Conservation (phyloP, 352 stramenopile species). For the Halophytophthora polymorphica region DNA sequence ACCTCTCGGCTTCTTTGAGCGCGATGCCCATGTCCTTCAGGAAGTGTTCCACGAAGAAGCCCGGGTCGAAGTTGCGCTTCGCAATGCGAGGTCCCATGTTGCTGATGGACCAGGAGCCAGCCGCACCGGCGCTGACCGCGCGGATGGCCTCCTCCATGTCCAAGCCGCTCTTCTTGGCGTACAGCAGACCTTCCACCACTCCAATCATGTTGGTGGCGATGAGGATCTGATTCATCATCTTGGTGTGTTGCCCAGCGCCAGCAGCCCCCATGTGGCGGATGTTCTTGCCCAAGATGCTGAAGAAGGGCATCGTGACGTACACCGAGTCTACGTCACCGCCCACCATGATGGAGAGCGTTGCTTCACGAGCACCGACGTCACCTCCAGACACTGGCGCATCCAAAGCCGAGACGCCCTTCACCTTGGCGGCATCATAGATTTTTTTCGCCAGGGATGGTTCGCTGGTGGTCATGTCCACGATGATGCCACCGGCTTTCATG, state of each 20-base stretch:
- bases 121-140: conserved; percentile 80
- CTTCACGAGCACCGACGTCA: conserved; percentile 86
- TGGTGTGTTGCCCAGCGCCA: conserved; percentile 85
- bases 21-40: conserved; percentile 91
- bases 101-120: conserved; percentile 88
- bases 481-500: conserved; percentile 77
- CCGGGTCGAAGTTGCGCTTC: conserved; percentile 86
- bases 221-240: conserved; percentile 92
- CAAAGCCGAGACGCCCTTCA: conserved; percentile 67
- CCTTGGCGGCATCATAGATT: conserved; percentile 74
- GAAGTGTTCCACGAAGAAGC: conserved; percentile 92
- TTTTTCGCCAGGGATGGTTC: conserved; percentile 86
- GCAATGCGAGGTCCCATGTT: conserved; percentile 88
- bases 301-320: conserved; percentile 79
- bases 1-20: conserved; percentile 79
- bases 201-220: conserved; percentile 89
- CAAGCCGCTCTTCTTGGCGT: conserved; percentile 84
- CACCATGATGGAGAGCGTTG: conserved; percentile 89
- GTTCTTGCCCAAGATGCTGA: conserved; percentile 89
- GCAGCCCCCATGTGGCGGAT: conserved; percentile 85
- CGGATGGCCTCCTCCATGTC: conserved; percentile 87
- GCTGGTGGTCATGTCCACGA: conserved; percentile 91
- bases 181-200: conserved; percentile 85
- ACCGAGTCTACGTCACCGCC: conserved; percentile 83
- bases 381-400: conserved; percentile 86